phyloP scores from a whole-genome alignment of 306 rosid genomes.

The Glycine soja region DNA sequence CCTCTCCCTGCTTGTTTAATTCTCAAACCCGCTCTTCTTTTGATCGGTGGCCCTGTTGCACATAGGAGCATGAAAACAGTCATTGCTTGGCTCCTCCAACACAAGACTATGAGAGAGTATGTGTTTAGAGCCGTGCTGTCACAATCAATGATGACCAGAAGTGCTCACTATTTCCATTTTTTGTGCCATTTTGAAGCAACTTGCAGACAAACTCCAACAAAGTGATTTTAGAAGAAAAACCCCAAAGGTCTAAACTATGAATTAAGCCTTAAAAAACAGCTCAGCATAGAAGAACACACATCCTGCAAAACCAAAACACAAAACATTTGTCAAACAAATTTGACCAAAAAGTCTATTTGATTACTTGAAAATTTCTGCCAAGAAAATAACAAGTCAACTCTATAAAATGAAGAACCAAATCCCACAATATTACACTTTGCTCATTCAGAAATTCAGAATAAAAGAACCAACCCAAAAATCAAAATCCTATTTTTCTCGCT shows the following conservation, averaged over 20 bases:
- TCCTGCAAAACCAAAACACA: slow-evolving; percentile 45
- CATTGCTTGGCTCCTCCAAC: slow-evolving; percentile 66
- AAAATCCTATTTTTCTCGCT: not conserved
- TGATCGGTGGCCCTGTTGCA: slow-evolving; percentile 75
- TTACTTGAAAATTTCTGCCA: slow-evolving; percentile 18
- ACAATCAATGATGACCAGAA: slow-evolving; percentile 44
- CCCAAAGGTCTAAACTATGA: slow-evolving; percentile 6
- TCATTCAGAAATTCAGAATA: slow-evolving; percentile 17
- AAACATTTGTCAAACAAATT: not conserved
- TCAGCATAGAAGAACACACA: slow-evolving; percentile 37
- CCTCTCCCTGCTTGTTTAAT: slow-evolving; percentile 93
- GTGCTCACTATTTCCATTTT: slow-evolving; percentile 30
- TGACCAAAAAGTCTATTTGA: slow-evolving; percentile 14
- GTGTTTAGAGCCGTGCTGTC: slow-evolving; percentile 55
- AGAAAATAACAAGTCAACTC: slow-evolving; percentile 29
- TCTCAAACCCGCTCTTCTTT: slow-evolving; percentile 76
- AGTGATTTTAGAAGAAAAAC: not conserved
- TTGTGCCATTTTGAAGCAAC: slow-evolving; percentile 43
- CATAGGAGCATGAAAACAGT: slow-evolving; percentile 56
- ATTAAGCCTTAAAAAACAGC: slow-evolving; percentile 30
- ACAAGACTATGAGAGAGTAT: slow-evolving; percentile 52
- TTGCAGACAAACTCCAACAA: slow-evolving; percentile 4
- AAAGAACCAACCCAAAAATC: slow-evolving; percentile 19
- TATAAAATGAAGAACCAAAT: not conserved
- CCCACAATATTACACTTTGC: not conserved